Evolutionary conservation across 2,329 filamentous ascomycete genomes (phyloP).

Genomic region (Samsoniella hepiali): DNA sequence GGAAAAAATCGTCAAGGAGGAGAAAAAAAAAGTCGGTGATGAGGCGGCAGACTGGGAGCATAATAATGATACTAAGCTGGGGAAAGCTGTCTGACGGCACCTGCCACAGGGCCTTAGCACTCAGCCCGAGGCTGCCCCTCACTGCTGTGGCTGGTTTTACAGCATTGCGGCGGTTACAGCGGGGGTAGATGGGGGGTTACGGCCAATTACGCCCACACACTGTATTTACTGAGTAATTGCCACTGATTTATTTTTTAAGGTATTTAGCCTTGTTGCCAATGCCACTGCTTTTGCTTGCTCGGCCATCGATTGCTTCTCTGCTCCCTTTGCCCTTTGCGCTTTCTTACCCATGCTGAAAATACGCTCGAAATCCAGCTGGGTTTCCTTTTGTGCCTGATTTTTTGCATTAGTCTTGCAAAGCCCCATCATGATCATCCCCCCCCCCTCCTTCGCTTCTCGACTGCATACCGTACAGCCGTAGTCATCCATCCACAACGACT

Average conservation of each 20-base stretch:
- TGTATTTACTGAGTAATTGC: background rate
- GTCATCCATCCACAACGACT: background rate
- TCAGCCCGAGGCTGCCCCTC: slow-evolving; percentile 14
- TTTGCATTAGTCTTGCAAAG: background rate
- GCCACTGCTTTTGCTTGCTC: background rate
- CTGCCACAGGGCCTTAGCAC: background rate
- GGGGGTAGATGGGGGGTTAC: background rate
- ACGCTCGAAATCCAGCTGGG: background rate
- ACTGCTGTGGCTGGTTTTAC: slow-evolving; percentile 5
- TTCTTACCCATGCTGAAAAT: background rate
- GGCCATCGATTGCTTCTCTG: background rate
- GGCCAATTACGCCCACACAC: background rate
- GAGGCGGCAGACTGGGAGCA: background rate
- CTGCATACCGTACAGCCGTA: background rate
- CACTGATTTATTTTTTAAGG: background rate
- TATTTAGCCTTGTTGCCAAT: background rate
- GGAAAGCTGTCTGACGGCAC: slow-evolving; percentile 2
- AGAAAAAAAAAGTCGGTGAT: background rate
- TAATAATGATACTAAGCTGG: background rate
- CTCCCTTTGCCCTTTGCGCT: background rate
- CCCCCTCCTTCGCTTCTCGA: background rate
- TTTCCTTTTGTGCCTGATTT: too few relatives aligned
- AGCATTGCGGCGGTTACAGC: slow-evolving; percentile 4
- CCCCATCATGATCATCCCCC: background rate
- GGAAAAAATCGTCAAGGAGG: background rate